Base-by-base conservation (phyloP, 1,284 basidiomycete genomes). In the Pseudozyma pruni region DNA sequence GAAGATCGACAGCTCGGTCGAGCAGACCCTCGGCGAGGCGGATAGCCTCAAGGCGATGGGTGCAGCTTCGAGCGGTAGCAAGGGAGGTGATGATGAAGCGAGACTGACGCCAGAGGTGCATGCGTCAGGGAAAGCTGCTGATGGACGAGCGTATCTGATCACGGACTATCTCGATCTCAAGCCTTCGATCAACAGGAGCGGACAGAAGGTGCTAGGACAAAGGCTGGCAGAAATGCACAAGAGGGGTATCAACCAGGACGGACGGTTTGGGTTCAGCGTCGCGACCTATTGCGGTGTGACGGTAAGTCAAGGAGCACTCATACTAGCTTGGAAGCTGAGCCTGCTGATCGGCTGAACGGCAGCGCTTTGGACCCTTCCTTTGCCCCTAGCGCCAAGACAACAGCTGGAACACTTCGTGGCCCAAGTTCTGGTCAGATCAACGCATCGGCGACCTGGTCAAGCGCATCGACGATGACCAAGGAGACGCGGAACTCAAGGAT, bases 241-340 rank as follows among this genome's bases (percentile, higher is more conserved):
- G 34, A 25, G 27, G 16, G 60, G 66, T 4, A 40, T 22, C 10
- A 52, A 43, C 20, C 23, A 55, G 19, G 54, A 63, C 8, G 66
- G 55, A 8, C 40, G 40, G 14, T 69, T 69, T 11, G 66, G 66
- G 0, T 69, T 69, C 22, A 34, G 44, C 9, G 60, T 59, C 7
- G 59, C 59, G 1, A 69, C 66, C 23, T 61, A 55, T 33, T 69
- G 66, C 40, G 60, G 66, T 16, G 60, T 55, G 9, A 69, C 60
- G 1, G 66, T 69, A 20, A 22, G 66, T 59, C n/a, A n/a, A n/a
- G n/a, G n/a, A n/a, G n/a, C n/a, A n/a, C n/a, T n/a, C n/a, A n/a
- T n/a, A n/a, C n/a, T n/a, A n/a, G n/a, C n/a, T n/a, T n/a, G n/a
- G n/a, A n/a, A n/a, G n/a, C n/a, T n/a, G n/a, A n/a, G n/a, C n/a